phyloP scores from a whole-genome alignment of 78 protist genomes.

The Tieghemostelium lacteum region DNA sequence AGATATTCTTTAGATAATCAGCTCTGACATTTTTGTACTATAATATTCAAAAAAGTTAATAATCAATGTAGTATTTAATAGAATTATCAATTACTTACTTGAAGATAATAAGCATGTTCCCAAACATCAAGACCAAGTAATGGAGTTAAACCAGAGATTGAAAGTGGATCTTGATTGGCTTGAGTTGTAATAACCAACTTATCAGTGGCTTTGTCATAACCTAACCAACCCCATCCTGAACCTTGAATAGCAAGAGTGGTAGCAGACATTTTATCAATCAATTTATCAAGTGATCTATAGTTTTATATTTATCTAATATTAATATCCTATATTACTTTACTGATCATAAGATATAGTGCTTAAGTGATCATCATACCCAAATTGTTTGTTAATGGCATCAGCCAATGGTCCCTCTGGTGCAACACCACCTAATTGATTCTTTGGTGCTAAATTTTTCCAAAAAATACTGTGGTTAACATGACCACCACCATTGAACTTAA shows the following conservation, averaged over 20 bases:
- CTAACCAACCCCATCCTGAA: constrained; percentile 92
- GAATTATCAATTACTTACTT: constrained; percentile 12
- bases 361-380: constrained; percentile 1
- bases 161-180: constrained; percentile 91
- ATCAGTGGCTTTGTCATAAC: constrained; percentile 72
- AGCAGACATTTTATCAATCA: constrained; percentile 84
- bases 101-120: constrained; percentile 94
- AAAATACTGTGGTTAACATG: constrained; percentile 96
- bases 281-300: constrained; percentile 82
- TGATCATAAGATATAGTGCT: background rate
- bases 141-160: constrained; percentile 82
- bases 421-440: constrained; percentile 84
- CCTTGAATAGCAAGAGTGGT: constrained; percentile 93
- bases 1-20: constrained; percentile 90
- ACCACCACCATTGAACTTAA: constrained; percentile 96
- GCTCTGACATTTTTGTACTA: constrained; percentile 93
- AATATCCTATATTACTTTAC: background rate
- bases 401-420: constrained; percentile 75
- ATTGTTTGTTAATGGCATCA: constrained; percentile 74
- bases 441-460: constrained; percentile 95
- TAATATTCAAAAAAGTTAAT: background rate
- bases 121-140: constrained; percentile 94
- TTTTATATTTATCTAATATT: background rate
- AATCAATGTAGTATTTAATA: background rate
- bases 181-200: constrained; percentile 68